Percentiles rank a stretch among this genome's conserved stretches.
Evolutionary conservation across 1,139 yeast species (phyloP).

Genomic region (Pichia sp.): DNA sequence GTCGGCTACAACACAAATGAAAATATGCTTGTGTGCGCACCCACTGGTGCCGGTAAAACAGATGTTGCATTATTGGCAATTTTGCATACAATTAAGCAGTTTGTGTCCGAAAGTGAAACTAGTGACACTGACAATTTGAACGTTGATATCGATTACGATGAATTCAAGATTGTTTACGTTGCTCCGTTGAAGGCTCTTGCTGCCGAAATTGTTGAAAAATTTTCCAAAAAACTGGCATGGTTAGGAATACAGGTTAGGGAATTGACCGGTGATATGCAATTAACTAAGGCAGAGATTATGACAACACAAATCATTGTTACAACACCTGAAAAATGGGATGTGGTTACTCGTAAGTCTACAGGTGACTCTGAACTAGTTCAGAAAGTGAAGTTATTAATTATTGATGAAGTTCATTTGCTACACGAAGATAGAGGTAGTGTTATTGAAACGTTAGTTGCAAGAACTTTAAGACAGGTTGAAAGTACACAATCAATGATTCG

Average conservation of each 20-base stretch:
- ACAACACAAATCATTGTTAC: conserved; percentile 90
- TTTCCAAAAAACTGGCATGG: conserved; percentile 73
- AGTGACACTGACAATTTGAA: conserved; percentile 44
- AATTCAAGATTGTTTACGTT: conserved; percentile 86
- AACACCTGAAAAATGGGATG: conserved; percentile 99
- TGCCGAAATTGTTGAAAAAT: conserved; percentile 93
- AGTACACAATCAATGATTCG: conserved; percentile 91
- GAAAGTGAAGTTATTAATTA: conserved; percentile 77
- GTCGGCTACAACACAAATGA: conserved; percentile 91
- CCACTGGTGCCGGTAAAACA: conserved; percentile 99
- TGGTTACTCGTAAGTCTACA: conserved; percentile 78
- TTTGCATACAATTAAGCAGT: conserved; percentile 74
- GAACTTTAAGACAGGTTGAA: conserved; percentile 92
- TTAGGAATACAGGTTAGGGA: conserved; percentile 83
- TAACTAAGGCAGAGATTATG: conserved; percentile 76
- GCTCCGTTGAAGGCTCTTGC: conserved; percentile 97
- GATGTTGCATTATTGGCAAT: conserved; percentile 90
- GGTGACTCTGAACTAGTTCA: conserved; percentile 86
- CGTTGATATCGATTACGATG: conserved; percentile 68
- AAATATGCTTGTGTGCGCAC: conserved; percentile 96
- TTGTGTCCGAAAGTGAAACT: conserved; percentile 40
- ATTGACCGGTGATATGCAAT: conserved; percentile 95
- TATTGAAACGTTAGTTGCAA: conserved; percentile 89
- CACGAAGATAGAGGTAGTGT: conserved; percentile 99
- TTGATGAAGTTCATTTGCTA: conserved; percentile 93